A percentile compares a stretch with the other conserved stretches of the same genome.
These are phyloP conservation scores for Drechslera avenae DNA, from an alignment of 2,329 filamentous ascomycete species.

Conservation along the genomic window DNA sequence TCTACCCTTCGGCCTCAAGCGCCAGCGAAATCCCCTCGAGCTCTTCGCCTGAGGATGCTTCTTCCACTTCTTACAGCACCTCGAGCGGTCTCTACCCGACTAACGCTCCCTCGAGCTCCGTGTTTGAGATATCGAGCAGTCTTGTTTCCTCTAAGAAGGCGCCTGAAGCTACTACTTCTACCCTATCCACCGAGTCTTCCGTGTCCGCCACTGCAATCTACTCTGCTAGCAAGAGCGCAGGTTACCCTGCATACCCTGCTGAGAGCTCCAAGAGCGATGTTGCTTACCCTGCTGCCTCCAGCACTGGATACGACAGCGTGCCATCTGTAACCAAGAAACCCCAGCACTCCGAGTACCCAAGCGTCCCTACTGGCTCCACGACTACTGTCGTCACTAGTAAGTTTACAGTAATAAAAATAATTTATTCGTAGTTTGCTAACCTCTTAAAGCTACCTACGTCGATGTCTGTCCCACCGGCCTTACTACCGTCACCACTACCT, in stretches of 20 bases:
- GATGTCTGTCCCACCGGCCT: conserved; percentile 45
- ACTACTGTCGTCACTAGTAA: conserved; percentile 31
- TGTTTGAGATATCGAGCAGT: background rate
- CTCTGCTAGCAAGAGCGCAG: conserved; percentile 5
- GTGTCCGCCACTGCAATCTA: conserved; percentile 4
- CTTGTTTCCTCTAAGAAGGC: conserved; percentile 12
- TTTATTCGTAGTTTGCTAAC: background rate
- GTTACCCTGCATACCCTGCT: conserved; percentile 4
- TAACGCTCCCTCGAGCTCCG: conserved; percentile 7
- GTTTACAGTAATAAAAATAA: background rate
- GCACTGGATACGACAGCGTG: conserved; percentile 10
- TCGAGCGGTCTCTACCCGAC: conserved; percentile 16
- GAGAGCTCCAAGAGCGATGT: conserved; percentile 8
- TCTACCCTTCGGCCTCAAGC: background rate
- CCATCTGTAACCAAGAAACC: conserved; percentile 25
- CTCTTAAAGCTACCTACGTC: conserved; percentile 33
- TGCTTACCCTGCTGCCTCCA: conserved; percentile 11
- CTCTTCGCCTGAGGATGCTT: conserved; percentile 12
- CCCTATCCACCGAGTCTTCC: conserved; percentile 3
- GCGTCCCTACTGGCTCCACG: conserved; percentile 14
- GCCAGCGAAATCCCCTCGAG: background rate
- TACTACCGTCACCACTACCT: conserved; percentile 40
- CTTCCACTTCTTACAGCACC: conserved; percentile 22
- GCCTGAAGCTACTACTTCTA: conserved; percentile 18
- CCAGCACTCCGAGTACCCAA: conserved; percentile 15